Evolutionary conservation across 2,329 filamentous ascomycete species (phyloP), one percentile per base, ranked within the genome.

Genomic region (Herpotrichia juniperi): DNA sequence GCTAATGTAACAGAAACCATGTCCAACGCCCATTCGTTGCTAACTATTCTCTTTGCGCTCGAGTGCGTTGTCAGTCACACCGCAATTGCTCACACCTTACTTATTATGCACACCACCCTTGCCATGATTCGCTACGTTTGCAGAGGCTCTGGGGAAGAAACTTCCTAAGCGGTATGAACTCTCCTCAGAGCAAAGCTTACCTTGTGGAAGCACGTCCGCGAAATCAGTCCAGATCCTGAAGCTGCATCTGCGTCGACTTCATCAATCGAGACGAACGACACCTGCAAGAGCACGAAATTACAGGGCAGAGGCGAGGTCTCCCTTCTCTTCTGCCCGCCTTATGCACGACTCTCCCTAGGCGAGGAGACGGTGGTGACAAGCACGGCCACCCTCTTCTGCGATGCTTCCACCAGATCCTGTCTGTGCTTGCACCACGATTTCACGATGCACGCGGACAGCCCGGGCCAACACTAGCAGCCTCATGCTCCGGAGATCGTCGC

Each of bases 391-490:
- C 28, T 48, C 55, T 62, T 62, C 60, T 47, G 40, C 50, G 51
- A 54, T 56, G 62, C 65, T 69, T 69, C 68, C 57, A 63, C 58
- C 59, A 68, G 66, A 72, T 71, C 68, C 58, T n/a, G 69, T 70
- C 70, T 61, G 69, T 73, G 71, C 69, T 54, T 53, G 50, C 59
- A 50, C 59, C 62, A 64, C 59, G 55, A 58, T 57, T 48, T 50
- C 53, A 54, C 57, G 57, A 55, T 56, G 63, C 63, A 61, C 59
- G 57, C 62, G 55, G 56, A 39, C 58, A 55, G 48, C 68, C 57
- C 46, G 53, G 59, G 58, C 55, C 58, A n/a, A 67, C 64, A 59
- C 61, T 53, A 52, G 48, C 57, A 67, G 67, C 67, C 51, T 59
- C 57, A 42, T 48, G 44, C 47, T 53, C 46, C 45, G 46, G 49